Conservation (phyloP, 345 rosid species). For the Psidium friedrichsthalianum region DNA sequence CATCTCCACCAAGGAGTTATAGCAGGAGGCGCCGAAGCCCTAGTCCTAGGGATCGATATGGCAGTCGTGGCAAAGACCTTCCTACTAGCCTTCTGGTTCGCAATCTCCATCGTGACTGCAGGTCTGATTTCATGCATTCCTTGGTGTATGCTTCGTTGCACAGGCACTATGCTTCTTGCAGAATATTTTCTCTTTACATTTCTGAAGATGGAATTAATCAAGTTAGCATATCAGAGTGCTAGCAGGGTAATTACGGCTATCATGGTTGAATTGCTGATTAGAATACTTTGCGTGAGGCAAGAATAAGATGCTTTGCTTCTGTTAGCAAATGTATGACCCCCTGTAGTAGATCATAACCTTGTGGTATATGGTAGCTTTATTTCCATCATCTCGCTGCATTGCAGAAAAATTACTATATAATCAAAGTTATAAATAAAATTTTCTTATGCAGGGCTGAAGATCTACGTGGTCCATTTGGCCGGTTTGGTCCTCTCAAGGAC, state of each 20-base stretch:
- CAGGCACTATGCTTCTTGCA: neutral
- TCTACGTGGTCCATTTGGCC: conserved; percentile 63
- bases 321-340: neutral
- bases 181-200: neutral
- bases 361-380: neutral
- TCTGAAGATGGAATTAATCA: neutral
- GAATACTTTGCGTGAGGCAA: neutral
- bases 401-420: neutral
- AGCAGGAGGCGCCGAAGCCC: conserved; percentile 57
- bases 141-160: neutral
- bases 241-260: neutral
- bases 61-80: conserved; percentile 48
- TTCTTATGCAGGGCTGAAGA: conserved; percentile 61
- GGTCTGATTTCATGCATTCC: conserved; percentile 20
- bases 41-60: conserved; percentile 48
- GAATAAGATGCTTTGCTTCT: neutral
- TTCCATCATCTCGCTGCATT: neutral
- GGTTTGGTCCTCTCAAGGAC: conserved; percentile 80
- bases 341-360: neutral
- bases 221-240: neutral
- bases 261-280: neutral
- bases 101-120: conserved; percentile 67
- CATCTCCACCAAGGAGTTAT: conserved; percentile 66
- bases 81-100: conserved; percentile 89
- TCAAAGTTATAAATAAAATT: neutral